Conservation (phyloP, 208 protist species). For the Acanthamoeba triangularis region DNA sequence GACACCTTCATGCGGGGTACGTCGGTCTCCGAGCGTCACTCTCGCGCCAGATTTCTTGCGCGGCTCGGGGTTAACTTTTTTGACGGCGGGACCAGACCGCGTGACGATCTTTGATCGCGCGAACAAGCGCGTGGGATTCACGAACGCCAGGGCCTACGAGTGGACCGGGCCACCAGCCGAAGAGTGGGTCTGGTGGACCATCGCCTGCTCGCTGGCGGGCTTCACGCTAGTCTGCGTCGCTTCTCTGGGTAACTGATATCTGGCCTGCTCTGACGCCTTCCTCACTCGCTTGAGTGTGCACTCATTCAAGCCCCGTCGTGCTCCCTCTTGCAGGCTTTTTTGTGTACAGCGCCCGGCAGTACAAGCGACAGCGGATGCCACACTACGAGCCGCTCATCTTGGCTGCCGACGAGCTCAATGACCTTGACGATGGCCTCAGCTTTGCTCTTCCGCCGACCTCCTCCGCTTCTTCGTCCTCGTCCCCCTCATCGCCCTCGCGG, state of each 20-base stretch:
- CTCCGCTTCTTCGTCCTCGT: not conserved
- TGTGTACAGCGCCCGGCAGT: not conserved
- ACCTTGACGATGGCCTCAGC: not conserved
- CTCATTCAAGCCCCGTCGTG: not conserved
- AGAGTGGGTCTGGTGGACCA: conserved; percentile 5
- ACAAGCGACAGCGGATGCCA: conserved; percentile 14
- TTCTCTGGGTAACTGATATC: not conserved
- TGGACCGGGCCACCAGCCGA: not conserved
- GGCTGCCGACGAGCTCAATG: not conserved
- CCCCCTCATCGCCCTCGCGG: not conserved
- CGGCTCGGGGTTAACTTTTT: not conserved
- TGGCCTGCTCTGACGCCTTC: not conserved
- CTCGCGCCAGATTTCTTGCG: too few relatives aligned
- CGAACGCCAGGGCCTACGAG: conserved; percentile 14
- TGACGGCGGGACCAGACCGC: not conserved
- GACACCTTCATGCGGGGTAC: conserved; percentile 67
- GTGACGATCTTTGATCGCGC: conserved; percentile 32
- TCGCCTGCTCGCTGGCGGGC: not conserved
- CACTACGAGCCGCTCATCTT: conserved; percentile 15
- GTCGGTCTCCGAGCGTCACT: not conserved
- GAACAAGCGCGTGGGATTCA: conserved; percentile 58
- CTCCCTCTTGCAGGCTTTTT: not conserved
- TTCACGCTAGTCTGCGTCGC: not conserved
- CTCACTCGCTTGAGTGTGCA: not conserved
- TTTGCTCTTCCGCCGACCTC: not conserved